Evolutionary conservation across 1,284 basidiomycete genomes (phyloP).

Genomic region (Trichosporon ovoides): DNA sequence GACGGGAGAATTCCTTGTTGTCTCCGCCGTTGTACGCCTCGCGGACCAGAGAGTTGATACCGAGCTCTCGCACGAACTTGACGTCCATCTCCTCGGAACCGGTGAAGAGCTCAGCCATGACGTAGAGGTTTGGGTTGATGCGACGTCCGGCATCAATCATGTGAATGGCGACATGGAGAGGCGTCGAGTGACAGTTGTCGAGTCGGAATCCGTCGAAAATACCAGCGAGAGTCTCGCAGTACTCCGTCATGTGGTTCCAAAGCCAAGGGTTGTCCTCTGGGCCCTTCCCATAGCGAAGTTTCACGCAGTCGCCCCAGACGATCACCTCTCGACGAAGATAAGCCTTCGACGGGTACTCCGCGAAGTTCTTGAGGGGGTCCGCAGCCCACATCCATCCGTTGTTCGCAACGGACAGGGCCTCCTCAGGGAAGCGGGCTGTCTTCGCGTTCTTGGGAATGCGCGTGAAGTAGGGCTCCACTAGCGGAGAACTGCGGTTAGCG

Average conservation of each 20-base stretch:
- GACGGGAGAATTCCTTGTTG: conserved; percentile 75
- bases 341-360: conserved; percentile 87
- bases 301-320: conserved; percentile 96
- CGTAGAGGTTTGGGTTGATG: conserved; percentile 84
- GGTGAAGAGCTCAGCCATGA: conserved; percentile 95
- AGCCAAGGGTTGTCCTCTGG: conserved; percentile 85
- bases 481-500: conserved; percentile 57
- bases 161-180: conserved; percentile 79
- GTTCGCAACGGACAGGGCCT: conserved; percentile 78
- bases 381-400: conserved; percentile 99
- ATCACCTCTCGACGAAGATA: conserved; percentile 95
- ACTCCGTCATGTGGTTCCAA: conserved; percentile 87
- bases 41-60: conserved; percentile 83
- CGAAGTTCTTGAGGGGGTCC: conserved; percentile 91
- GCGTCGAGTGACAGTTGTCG: conserved; percentile 98
- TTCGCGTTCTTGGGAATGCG: conserved; percentile 58
- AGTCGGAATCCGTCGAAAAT: conserved; percentile 93
- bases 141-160: conserved; percentile 88
- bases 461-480: conserved; percentile 87
- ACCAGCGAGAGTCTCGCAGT: conserved; percentile 70
- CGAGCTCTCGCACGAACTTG: conserved; percentile 80
- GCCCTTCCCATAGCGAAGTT: conserved; percentile 80
- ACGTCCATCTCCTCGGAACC: conserved; percentile 91
- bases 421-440: conserved; percentile 60
- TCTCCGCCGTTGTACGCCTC: conserved; percentile 87